Evolutionary conservation across 495 filamentous ascomycete species (phyloP).

Genomic region (Penicillium coffeae): DNA sequence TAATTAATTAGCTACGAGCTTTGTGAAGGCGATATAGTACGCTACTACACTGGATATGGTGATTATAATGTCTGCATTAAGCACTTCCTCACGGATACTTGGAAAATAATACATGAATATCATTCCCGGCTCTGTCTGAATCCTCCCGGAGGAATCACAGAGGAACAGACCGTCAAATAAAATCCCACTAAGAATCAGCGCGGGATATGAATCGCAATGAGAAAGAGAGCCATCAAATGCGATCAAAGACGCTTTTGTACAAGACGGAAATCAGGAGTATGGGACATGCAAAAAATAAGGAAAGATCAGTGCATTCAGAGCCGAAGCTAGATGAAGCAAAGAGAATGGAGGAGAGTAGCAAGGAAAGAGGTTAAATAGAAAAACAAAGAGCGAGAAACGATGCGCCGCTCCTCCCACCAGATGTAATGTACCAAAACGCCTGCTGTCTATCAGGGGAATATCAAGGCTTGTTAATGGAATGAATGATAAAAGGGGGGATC

Average conservation of each 20-base stretch:
- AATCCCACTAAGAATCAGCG: slow-evolving; percentile 2
- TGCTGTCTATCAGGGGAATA: slow-evolving; percentile 46
- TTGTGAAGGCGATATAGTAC: too few species aligned
- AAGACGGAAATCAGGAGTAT: slow-evolving; percentile 23
- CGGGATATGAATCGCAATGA: slow-evolving; percentile 11
- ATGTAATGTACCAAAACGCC: slow-evolving; percentile 42
- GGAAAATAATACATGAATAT: slow-evolving; percentile 32
- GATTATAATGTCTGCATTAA: slow-evolving; percentile 18
- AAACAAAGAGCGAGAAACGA: slow-evolving; percentile 14
- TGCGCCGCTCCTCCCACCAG: slow-evolving; percentile 34
- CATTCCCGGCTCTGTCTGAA: slow-evolving; percentile 10
- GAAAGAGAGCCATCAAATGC: slow-evolving; percentile 15
- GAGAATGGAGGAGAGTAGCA: slow-evolving; percentile 8
- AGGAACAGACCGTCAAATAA: slow-evolving; percentile 9
- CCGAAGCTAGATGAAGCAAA: slow-evolving; percentile 10
- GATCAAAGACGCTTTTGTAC: slow-evolving; percentile 37
- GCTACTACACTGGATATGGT: neutral
- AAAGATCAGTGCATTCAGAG: slow-evolving; percentile 1
- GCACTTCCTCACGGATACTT: slow-evolving; percentile 23
- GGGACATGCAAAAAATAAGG: slow-evolving; percentile 16
- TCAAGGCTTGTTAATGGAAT: slow-evolving; percentile 24
- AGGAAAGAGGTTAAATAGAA: slow-evolving; percentile 13
- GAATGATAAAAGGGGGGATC: slow-evolving; percentile 5
- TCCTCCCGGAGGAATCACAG: slow-evolving; percentile 14
- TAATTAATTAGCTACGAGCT: too few species aligned